phyloP scores from a whole-genome alignment of 495 filamentous ascomycete species.

The Neurospora sp. region DNA sequence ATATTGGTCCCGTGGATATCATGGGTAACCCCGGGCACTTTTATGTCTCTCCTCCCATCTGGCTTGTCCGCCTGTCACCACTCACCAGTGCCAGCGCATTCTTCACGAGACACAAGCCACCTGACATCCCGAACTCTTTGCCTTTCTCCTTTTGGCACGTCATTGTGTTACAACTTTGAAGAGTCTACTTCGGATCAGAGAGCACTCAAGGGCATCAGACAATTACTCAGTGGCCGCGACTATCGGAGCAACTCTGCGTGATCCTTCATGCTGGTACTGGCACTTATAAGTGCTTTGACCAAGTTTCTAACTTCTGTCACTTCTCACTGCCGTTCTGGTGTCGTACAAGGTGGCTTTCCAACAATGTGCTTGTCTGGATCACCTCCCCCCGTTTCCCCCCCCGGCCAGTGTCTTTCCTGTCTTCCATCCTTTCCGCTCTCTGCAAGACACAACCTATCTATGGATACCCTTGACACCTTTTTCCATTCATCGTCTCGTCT shows the following conservation, averaged over 20 bases:
- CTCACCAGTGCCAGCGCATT: not conserved
- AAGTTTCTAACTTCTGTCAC: not conserved
- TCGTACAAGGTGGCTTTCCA: not conserved
- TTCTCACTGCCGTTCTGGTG: not conserved
- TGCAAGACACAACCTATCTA: not conserved
- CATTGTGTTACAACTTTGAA: not conserved
- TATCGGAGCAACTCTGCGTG: not conserved
- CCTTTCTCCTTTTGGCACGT: not conserved
- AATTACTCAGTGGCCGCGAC: not conserved
- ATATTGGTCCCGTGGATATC: not conserved
- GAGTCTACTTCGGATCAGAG: not conserved
- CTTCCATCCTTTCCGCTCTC: not conserved
- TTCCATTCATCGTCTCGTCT: not conserved
- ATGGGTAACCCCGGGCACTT: not conserved
- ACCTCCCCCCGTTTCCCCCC: not conserved
- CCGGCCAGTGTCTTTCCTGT: not conserved
- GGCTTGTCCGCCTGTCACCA: not conserved
- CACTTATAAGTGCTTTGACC: not conserved
- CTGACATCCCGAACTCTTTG: not conserved
- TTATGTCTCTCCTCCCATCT: not conserved
- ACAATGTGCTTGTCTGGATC: not conserved
- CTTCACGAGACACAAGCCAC: not conserved
- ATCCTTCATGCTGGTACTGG: not conserved
- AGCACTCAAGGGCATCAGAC: not conserved
- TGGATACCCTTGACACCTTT: not conserved